Evolutionary conservation across 176 grass and related monocot species (phyloP).

Genomic region (Poa pratensis): DNA sequence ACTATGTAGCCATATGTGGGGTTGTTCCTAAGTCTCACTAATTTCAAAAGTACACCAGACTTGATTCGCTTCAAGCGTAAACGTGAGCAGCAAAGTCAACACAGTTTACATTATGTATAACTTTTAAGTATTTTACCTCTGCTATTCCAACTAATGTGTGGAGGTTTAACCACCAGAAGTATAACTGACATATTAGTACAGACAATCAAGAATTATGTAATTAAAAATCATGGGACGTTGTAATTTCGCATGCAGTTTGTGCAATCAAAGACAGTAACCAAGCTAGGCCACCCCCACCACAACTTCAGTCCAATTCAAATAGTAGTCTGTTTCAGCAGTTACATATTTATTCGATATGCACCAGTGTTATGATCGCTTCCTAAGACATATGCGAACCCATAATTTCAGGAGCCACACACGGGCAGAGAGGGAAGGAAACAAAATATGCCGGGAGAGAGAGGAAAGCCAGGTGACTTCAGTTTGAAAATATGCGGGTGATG

Average conservation of each 20-base stretch:
- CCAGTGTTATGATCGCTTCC: too few species aligned
- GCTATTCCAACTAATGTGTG: not conserved
- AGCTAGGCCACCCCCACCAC: not conserved
- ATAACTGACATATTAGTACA: not conserved
- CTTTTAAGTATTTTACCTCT: not conserved
- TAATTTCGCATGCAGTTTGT: not conserved
- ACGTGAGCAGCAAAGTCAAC: not conserved
- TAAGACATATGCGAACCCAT: too few species aligned
- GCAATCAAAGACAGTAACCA: slow-evolving; percentile 9
- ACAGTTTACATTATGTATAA: too few species aligned
- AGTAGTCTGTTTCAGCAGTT: too few species aligned
- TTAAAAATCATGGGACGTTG: not conserved
- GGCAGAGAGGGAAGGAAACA: too few species aligned
- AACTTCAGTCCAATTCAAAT: too few species aligned
- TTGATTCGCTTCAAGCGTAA: not conserved
- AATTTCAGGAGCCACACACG: too few species aligned
- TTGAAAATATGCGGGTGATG: too few species aligned
- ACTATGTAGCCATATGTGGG: not conserved
- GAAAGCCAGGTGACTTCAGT: too few species aligned
- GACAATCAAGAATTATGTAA: not conserved
- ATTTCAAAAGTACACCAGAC: not conserved
- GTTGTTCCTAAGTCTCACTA: not conserved
- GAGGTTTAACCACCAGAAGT: not conserved
- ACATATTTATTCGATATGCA: too few species aligned
- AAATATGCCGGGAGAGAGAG: too few species aligned